Percentiles rank a stretch among this genome's conserved stretches.
Evolutionary conservation across 805 yeast species (phyloP).

Genomic region (Isabelozyma gotoi): DNA sequence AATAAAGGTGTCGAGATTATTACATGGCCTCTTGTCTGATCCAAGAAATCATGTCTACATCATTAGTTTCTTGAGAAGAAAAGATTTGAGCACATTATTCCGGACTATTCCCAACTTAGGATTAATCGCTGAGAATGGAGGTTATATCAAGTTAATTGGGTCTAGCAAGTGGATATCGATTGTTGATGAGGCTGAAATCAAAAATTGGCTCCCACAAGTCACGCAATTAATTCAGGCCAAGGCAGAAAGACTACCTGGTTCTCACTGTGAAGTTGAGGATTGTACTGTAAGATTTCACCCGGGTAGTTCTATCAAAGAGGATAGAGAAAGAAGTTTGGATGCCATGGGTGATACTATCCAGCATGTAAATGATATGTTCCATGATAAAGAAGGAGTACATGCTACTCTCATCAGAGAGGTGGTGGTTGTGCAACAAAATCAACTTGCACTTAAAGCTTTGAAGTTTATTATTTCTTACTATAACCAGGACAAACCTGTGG

Average conservation of each 20-base stretch:
- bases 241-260: constrained; percentile 78
- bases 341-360: constrained; percentile 83
- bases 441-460: constrained; percentile 56
- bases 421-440: constrained; percentile 69
- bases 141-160: constrained; percentile 60
- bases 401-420: constrained; percentile 71
- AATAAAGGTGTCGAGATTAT: constrained; percentile 53
- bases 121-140: constrained; percentile 88
- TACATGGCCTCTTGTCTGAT: constrained; percentile 59
- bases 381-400: constrained; percentile 53
- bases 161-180: constrained; percentile 60
- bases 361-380: constrained; percentile 75
- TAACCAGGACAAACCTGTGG: constrained; percentile 13
- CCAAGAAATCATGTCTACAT: constrained; percentile 69
- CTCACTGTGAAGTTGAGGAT: constrained; percentile 69
- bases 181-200: constrained; percentile 47
- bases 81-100: constrained; percentile 66
- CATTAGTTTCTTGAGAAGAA: constrained; percentile 61
- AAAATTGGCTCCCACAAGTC: constrained; percentile 60
- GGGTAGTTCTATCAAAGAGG: constrained; percentile 60
- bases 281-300: constrained; percentile 77
- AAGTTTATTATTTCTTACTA: constrained; percentile 47
- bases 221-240: constrained; percentile 54
- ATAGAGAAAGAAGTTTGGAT: constrained; percentile 60
- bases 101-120: constrained; percentile 71